Evolutionary conservation across 2,329 filamentous ascomycete genomes (phyloP).

Genomic region (Colletotrichum cereale): DNA sequence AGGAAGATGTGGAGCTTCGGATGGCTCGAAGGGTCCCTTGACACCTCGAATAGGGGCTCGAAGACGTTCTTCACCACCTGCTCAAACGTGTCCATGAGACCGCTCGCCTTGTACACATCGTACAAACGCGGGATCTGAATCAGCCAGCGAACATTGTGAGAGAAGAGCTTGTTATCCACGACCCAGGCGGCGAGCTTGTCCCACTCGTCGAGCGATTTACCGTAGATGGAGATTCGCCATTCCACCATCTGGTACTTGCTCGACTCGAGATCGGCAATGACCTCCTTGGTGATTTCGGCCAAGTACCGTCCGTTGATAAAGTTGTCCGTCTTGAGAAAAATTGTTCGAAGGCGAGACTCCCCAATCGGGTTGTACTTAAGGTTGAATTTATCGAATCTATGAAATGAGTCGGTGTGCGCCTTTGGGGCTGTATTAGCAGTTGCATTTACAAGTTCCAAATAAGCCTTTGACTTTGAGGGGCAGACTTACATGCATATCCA

Average conservation of each 20-base stretch:
- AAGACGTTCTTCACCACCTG: constrained; percentile 93
- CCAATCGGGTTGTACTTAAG: constrained; percentile 98
- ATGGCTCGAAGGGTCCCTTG: constrained; percentile 85
- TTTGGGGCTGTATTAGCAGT: constrained; percentile 47
- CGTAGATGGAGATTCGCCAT: constrained; percentile 98
- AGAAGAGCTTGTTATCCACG: constrained; percentile 97
- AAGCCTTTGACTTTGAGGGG: neutral
- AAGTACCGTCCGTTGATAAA: constrained; percentile 96
- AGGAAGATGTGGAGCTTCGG: constrained; percentile 95
- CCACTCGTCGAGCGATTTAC: constrained; percentile 93
- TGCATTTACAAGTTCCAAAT: neutral
- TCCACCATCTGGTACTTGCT: constrained; percentile 99
- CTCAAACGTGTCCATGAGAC: constrained; percentile 89
- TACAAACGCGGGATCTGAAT: constrained; percentile 95
- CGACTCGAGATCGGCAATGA: constrained; percentile 95
- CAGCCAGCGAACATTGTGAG: constrained; percentile 96
- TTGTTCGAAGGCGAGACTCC: constrained; percentile 94
- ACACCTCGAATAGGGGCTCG: constrained; percentile 93
- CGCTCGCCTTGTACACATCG: constrained; percentile 93
- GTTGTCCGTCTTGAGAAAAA: constrained; percentile 99
- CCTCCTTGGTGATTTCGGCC: constrained; percentile 97
- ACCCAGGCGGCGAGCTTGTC: constrained; percentile 98
- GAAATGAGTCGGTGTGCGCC: constrained; percentile 97
- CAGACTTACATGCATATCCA: constrained; percentile 92
- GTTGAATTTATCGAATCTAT: constrained; percentile 99